A percentile compares a stretch with the other conserved stretches of the same genome.
Conservation (phyloP, 2,329 filamentous ascomycete genomes). For the Trichoderma simmonsii region DNA sequence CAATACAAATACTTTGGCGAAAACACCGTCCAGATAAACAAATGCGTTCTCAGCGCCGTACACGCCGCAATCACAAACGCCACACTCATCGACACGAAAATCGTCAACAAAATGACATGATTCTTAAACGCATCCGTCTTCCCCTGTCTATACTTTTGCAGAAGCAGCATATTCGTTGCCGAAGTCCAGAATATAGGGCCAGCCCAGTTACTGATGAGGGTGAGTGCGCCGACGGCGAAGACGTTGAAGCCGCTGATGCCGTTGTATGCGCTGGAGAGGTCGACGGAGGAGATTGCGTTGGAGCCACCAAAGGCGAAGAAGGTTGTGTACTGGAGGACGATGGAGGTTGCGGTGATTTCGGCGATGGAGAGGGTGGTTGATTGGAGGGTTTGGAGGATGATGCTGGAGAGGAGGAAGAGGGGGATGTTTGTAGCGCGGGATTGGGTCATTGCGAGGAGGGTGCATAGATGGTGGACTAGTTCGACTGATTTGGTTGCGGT, state of each 20-base stretch:
- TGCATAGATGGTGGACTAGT: constrained; percentile 67
- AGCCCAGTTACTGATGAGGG: constrained; percentile 88
- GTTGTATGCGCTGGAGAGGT: constrained; percentile 93
- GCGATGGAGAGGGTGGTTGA: constrained; percentile 46
- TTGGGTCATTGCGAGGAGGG: constrained; percentile 81
- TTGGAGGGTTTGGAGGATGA: constrained; percentile 52
- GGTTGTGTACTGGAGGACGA: constrained; percentile 75
- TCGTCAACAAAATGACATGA: constrained; percentile 64
- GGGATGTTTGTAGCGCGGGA: constrained; percentile 82
- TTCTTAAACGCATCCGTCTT: constrained; percentile 35
- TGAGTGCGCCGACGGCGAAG: constrained; percentile 74
- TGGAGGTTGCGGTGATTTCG: constrained; percentile 65
- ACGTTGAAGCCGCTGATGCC: constrained; percentile 80
- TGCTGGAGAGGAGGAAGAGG: constrained; percentile 71
- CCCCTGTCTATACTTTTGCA: constrained; percentile 36
- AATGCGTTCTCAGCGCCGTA: constrained; percentile 75
- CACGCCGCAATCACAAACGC: constrained; percentile 85
- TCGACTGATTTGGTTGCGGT: constrained; percentile 27
- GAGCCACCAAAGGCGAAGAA: constrained; percentile 91
- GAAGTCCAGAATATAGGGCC: constrained; percentile 85
- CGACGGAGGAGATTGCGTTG: constrained; percentile 93
- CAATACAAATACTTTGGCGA: constrained; percentile 94
- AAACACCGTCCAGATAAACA: constrained; percentile 99
- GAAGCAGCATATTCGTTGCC: constrained; percentile 58
- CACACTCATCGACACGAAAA: constrained; percentile 64